Base-by-base conservation (phyloP, 768 basidiomycete species). In the Crucibulum laeve region DNA sequence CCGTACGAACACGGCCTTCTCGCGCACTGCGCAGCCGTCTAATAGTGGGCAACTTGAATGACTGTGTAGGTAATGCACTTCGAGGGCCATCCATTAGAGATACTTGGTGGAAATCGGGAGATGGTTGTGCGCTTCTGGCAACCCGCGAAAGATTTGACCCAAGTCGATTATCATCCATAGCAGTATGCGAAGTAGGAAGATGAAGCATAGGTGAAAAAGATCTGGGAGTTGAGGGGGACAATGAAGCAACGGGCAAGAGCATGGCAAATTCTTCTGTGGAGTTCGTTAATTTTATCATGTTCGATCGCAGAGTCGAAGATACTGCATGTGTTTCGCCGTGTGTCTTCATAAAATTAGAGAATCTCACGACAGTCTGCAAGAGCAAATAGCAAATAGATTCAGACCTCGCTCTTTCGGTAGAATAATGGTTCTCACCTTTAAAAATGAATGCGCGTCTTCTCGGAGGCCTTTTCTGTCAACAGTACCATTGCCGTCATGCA, bases 211-310 rank as follows among this genome's bases (percentile, higher is more conserved):
- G 84, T 32, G 85, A 83, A 56, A 77, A 79, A 10, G 84, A 70
- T 28, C 79, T 70, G 30, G 66, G 46, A 6, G 76, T 74, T 13
- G 76, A 63, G 7, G 82, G 77, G 33, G 89, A 79, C 51, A 88
- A 81, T 0, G 87, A 89, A 5, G 91, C 91, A 37, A 91, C 84
- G 55, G 91, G 88, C 14, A 94, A 68, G 38, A 95, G 70, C 51
- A 91, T 88, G 38, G 88, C 83, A 53, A 92, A 87, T 59, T 90
- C 90, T 61, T 94, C 84, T 8, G 91, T 91, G 10, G 84, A 77
- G 53, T 88, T 86, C 17, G 85, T 88, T 44, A 96, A 73, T 49
- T 78, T 77, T 30, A 84, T 77, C 69, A 91, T 82, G 55, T 82
- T 80, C 42, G 69, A 75, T 46, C 87, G 79, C 33, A 94, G 69